Evolutionary conservation across 2,329 filamentous ascomycete species (phyloP).

Genomic region (Fusarium pseudoanthophilum): DNA sequence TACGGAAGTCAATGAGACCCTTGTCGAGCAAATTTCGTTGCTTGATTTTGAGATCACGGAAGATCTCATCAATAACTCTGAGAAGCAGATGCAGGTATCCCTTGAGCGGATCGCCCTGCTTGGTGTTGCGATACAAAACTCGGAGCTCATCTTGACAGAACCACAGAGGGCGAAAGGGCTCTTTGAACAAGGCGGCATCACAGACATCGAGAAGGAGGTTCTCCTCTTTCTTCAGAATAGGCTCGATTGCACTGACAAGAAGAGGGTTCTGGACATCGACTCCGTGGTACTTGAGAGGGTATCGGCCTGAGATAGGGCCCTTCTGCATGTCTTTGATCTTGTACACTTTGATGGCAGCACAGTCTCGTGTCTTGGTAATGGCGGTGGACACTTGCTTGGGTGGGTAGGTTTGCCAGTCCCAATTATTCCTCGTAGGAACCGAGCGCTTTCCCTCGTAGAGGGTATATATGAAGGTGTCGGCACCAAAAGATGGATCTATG

Average conservation of each 20-base stretch:
- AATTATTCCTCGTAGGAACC: slow-evolving; percentile 17
- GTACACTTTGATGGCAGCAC: slow-evolving; percentile 58
- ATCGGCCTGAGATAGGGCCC: slow-evolving; percentile 52
- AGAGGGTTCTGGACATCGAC: slow-evolving; percentile 57
- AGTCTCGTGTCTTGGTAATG: slow-evolving; percentile 50
- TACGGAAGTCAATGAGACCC: slow-evolving; percentile 54
- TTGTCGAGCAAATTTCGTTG: slow-evolving; percentile 50
- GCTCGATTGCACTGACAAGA: slow-evolving; percentile 55
- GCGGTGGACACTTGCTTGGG: slow-evolving; percentile 56
- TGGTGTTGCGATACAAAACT: slow-evolving; percentile 45
- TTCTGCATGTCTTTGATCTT: slow-evolving; percentile 58
- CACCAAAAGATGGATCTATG: slow-evolving; percentile 46
- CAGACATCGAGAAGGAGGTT: slow-evolving; percentile 52
- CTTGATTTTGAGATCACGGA: slow-evolving; percentile 53
- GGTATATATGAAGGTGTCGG: slow-evolving; percentile 50
- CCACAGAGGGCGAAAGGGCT: slow-evolving; percentile 56
- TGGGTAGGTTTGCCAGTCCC: slow-evolving; percentile 55
- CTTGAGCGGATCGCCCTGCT: slow-evolving; percentile 45
- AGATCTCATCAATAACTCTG: slow-evolving; percentile 55
- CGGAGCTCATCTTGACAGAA: slow-evolving; percentile 58
- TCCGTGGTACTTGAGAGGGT: slow-evolving; percentile 53
- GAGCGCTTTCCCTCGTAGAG: slow-evolving; percentile 53
- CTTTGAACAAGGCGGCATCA: slow-evolving; percentile 50
- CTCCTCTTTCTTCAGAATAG: slow-evolving; percentile 57
- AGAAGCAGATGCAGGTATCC: slow-evolving; percentile 55